Evolutionary conservation across 495 filamentous ascomycete genomes (phyloP).

Genomic region (Trichoderma asperelloides): DNA sequence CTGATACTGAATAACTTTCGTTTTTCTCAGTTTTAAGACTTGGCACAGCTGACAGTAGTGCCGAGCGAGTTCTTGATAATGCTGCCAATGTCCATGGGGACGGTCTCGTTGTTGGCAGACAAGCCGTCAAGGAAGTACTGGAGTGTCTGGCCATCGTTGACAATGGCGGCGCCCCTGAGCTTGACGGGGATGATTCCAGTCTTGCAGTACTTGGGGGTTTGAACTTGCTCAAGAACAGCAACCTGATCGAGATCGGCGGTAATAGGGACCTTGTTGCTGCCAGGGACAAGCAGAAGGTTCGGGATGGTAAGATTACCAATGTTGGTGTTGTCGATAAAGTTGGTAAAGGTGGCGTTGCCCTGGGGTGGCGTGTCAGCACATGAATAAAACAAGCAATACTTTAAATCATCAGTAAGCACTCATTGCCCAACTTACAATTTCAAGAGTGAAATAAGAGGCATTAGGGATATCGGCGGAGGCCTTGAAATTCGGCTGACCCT

Average conservation of each 20-base stretch:
- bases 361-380: constrained; percentile 22
- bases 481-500: constrained; percentile 47
- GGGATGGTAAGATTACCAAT: constrained; percentile 50
- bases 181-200: constrained; percentile 50
- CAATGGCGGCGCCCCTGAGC: constrained; percentile 47
- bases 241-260: constrained; percentile 42
- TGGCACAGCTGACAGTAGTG: constrained; percentile 17
- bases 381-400: neutral
- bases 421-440: constrained; percentile 42
- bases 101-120: constrained; percentile 24
- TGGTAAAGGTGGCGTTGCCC: constrained; percentile 59
- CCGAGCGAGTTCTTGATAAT: constrained; percentile 17
- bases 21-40: neutral
- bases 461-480: constrained; percentile 63
- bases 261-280: constrained; percentile 50
- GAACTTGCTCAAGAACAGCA: constrained; percentile 36
- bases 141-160: constrained; percentile 50
- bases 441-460: constrained; percentile 53
- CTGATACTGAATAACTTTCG: too few relatives aligned
- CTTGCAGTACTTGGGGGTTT: constrained; percentile 33
- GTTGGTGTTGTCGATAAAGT: constrained; percentile 38
- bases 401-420: neutral
- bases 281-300: constrained; percentile 51
- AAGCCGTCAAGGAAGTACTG: constrained; percentile 50
- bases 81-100: constrained; percentile 26